Percentiles rank a stretch among this genome's conserved stretches.
Conservation (phyloP, 2,329 filamentous ascomycete species). For the Clonostachys sp. region DNA sequence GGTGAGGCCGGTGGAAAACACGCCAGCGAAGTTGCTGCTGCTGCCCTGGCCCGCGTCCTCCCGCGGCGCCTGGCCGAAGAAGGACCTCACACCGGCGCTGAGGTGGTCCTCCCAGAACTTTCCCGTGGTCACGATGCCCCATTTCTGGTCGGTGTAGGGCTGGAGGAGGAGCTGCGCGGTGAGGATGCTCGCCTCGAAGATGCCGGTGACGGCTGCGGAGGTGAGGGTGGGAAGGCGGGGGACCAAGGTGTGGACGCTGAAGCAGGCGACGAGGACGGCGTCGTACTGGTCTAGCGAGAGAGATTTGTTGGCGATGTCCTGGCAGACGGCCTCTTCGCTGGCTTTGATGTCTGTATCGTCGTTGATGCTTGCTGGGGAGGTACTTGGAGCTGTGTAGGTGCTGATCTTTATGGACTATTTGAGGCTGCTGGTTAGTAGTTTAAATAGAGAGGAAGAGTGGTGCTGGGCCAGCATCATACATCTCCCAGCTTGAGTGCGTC, state of each 20-base stretch:
- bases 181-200: conserved; percentile 80
- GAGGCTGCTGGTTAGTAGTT: not conserved
- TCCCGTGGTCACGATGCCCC: conserved; percentile 88
- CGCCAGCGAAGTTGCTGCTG: conserved; percentile 53
- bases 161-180: conserved; percentile 43
- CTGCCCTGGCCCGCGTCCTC: conserved; percentile 13
- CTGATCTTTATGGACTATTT: conserved; percentile 42
- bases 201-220: conserved; percentile 44
- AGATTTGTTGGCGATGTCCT: conserved; percentile 36
- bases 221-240: conserved; percentile 11
- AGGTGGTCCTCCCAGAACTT: conserved; percentile 77
- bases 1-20: conserved; percentile 75
- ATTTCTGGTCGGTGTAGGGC: conserved; percentile 36
- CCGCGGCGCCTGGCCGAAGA: conserved; percentile 46
- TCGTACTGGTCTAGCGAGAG: conserved; percentile 50
- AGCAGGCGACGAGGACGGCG: conserved; percentile 84
- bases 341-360: conserved; percentile 61
- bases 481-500: conserved; percentile 29
- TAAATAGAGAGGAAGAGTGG: not conserved
- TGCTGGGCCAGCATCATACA: conserved; percentile 16
- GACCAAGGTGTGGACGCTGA: conserved; percentile 78
- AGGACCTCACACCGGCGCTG: conserved; percentile 55
- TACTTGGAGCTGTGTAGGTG: conserved; percentile 61
- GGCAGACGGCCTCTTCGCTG: conserved; percentile 59
- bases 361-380: conserved; percentile 73